Evolutionary conservation across 371 early-diverging fungal genomes (phyloP), one percentile per base, ranked within the genome.

Genomic region (Phascolomyces articulosus): DNA sequence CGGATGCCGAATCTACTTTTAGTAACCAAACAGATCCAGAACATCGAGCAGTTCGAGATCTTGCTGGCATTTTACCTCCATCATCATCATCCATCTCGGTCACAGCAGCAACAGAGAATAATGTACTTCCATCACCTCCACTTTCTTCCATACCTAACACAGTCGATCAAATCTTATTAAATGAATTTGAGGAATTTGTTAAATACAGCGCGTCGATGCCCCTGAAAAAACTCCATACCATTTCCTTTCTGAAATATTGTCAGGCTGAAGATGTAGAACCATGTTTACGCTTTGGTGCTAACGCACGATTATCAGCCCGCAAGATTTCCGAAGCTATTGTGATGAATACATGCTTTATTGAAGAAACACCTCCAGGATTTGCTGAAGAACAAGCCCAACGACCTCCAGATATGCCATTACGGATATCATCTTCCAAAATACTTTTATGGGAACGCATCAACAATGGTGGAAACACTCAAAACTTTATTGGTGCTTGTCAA

Each of bases 221-320:
- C 27, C 75, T 90, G 57, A 77, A 82, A 69, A 91, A 94, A 65
- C 73, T 95, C 59, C 87, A 92, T 64, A 87, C 80, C 40, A 73
- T 92, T 23, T 85, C 91, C 0, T 96, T 93, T 68, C 89, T 96
- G 85, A 90, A 90, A 58, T 89, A 90, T 58, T 90, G 90, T 44
- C 86, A 93, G 44, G 89, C 87, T 24, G 96, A 96, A 66, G 97
- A 97, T 67, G 88, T 96, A 2, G 91, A 90, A 65, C 93, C 96
- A 3, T 95, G 95, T 70, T 83, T 97, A 61, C 85, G 94, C 26
- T 95, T 96, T 69, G 95, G 96, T 23, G 86, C 91, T 34, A 90
- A 85, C 47, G 90, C 95, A 18, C 88, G 95, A 28, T 86, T 94
- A 10, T 91, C 93, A 21, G 89, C 94, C 20, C 85, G 88, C 40